Conservation (phyloP, 1,139 yeast species). For the Ogataea hybrid region DNA sequence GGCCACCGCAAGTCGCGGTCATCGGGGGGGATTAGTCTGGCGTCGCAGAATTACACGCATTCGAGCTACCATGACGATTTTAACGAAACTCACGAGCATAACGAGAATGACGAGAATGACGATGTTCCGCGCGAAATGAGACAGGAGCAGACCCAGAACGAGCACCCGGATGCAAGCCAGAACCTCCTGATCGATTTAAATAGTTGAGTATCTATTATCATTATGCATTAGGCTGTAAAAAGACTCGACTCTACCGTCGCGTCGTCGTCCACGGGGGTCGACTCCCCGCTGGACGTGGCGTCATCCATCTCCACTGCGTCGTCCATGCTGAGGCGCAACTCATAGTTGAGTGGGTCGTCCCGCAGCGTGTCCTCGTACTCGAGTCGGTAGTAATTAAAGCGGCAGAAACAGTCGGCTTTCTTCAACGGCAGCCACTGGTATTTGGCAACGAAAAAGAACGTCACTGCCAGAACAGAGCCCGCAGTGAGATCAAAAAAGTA, state of each 20-base stretch:
- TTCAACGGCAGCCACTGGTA: slow-evolving; percentile 72
- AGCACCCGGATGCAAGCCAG: slow-evolving; percentile 2
- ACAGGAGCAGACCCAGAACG: not conserved
- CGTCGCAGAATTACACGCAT: slow-evolving; percentile 4
- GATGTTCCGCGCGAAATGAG: not conserved
- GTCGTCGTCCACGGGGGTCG: slow-evolving; percentile 22
- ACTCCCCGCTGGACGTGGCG: slow-evolving; percentile 16
- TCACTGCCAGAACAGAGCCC: slow-evolving; percentile 75
- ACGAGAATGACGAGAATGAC: not conserved
- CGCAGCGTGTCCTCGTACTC: slow-evolving; percentile 15
- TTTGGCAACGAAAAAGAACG: slow-evolving; percentile 71
- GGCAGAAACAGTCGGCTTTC: slow-evolving; percentile 62
- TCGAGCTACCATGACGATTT: slow-evolving; percentile 8
- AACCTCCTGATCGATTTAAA: slow-evolving; percentile 5
- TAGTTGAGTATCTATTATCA: slow-evolving; percentile 5
- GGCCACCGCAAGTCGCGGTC: slow-evolving; percentile 12
- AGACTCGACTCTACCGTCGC: slow-evolving; percentile 17
- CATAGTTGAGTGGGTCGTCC: slow-evolving; percentile 22
- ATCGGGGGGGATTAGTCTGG: slow-evolving; percentile 11
- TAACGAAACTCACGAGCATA: not conserved
- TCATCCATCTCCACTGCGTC: slow-evolving; percentile 17
- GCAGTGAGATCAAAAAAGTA: slow-evolving; percentile 90
- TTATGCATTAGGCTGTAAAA: slow-evolving; percentile 14
- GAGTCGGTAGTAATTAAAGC: slow-evolving; percentile 68
- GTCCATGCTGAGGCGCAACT: slow-evolving; percentile 8